These are phyloP conservation scores for Basipetospora chlamydospora DNA, from an alignment of 2,329 filamentous ascomycete genomes.

Conservation along the genomic window DNA sequence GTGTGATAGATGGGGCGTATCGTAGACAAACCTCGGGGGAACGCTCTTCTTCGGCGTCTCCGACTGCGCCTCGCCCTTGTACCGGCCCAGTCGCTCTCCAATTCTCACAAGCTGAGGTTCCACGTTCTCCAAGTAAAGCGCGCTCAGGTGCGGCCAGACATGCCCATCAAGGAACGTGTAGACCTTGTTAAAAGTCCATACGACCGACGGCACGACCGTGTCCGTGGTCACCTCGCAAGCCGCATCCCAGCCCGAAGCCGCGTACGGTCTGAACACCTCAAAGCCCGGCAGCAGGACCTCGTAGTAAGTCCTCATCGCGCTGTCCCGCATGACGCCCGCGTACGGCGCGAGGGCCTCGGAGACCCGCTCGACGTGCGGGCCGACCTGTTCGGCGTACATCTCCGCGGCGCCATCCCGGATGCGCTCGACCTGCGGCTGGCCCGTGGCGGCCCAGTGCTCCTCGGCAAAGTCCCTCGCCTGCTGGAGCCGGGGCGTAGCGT, in stretches of 20 bases:
- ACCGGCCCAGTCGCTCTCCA: conserved; percentile 70
- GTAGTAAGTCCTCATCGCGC: conserved; percentile 53
- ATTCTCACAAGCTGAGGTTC: conserved; percentile 92
- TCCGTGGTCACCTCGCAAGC: conserved; percentile 52
- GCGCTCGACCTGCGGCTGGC: conserved; percentile 59
- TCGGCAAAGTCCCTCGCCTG: conserved; percentile 52
- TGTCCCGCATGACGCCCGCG: conserved; percentile 49
- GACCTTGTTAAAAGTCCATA: conserved; percentile 55
- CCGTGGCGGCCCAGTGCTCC: conserved; percentile 63
- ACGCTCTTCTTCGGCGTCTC: conserved; percentile 17
- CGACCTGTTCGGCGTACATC: conserved; percentile 57
- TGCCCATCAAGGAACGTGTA: conserved; percentile 59
- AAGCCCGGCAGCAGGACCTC: conserved; percentile 65
- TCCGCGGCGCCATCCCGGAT: conserved; percentile 45
- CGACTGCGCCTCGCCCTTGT: conserved; percentile 36
- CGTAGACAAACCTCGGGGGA: conserved; percentile 17
- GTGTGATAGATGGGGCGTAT: too few species aligned
- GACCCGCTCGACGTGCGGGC: conserved; percentile 56
- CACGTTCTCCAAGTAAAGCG: conserved; percentile 79
- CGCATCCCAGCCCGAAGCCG: conserved; percentile 50
- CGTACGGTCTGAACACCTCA: conserved; percentile 58
- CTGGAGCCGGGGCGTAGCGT: conserved; percentile 59
- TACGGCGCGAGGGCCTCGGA: conserved; percentile 52
- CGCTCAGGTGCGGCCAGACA: conserved; percentile 67
- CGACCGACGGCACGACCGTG: conserved; percentile 57